A percentile compares a stretch with the other conserved stretches of the same genome.
phyloP scores from a whole-genome alignment of 2,329 filamentous ascomycete species.

The Sarocladium strictum region DNA sequence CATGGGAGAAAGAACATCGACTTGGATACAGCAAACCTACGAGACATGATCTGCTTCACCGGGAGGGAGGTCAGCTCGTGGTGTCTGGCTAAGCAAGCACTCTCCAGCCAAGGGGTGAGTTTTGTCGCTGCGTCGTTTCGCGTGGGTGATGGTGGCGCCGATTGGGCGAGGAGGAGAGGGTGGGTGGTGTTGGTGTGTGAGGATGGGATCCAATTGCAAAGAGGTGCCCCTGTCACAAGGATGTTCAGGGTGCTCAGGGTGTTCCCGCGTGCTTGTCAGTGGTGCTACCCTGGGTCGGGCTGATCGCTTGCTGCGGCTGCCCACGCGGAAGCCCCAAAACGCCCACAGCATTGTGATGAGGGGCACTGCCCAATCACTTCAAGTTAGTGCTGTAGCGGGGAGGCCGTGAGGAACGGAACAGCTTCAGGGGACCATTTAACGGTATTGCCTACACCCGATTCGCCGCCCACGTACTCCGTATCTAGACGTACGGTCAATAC shows the following conservation, averaged over 20 bases:
- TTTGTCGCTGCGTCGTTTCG: conserved; percentile 2
- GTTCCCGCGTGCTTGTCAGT: not conserved
- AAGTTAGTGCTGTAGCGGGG: no score
- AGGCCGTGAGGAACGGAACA: not conserved
- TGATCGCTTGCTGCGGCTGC: not conserved
- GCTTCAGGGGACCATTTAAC: conserved; percentile 3
- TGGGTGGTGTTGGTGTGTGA: not conserved
- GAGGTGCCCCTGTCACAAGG: not conserved
- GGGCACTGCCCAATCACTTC: not conserved
- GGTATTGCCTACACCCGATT: not conserved
- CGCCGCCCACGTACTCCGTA: not conserved
- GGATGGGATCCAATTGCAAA: not conserved
- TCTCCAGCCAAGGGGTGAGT: conserved; percentile 2
- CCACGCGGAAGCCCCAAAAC: conserved; percentile 2
- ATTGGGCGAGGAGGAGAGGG: not conserved
- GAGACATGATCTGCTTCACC: conserved; percentile 7
- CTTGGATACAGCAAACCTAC: not conserved
- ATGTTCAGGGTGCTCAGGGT: not conserved
- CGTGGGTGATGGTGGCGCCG: conserved; percentile 1
- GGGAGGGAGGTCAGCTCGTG: not conserved
- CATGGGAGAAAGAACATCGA: not conserved
- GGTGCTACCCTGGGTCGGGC: not conserved
- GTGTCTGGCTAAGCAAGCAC: not conserved
- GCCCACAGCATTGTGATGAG: not conserved
- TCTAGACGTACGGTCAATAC: no score